phyloP scores from a whole-genome alignment of 352 stramenopile species.

The Phytopythium delawarense region DNA sequence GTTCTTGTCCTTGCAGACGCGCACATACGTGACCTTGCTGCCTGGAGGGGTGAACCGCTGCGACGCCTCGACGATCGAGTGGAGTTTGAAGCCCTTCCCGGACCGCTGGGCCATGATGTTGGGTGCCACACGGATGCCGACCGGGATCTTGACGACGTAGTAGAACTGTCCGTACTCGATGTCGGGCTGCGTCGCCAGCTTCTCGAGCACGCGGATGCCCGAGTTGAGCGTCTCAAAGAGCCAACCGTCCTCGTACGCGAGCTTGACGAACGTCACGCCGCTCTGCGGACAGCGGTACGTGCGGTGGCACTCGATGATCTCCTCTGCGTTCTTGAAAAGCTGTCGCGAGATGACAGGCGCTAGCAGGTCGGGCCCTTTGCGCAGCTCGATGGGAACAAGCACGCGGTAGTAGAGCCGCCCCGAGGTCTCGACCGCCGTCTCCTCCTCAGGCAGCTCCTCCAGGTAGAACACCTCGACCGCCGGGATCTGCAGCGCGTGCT shows the following conservation, averaged over 20 bases:
- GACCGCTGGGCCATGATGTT: slow-evolving; percentile 83
- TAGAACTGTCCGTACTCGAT: slow-evolving; percentile 80
- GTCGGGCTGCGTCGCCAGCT: slow-evolving; percentile 51
- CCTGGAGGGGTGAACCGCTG: slow-evolving; percentile 77
- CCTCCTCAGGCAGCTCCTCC: slow-evolving; percentile 33
- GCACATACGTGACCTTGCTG: slow-evolving; percentile 83
- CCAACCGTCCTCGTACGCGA: slow-evolving; percentile 81
- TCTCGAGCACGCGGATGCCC: slow-evolving; percentile 72
- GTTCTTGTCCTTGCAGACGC: slow-evolving; percentile 77
- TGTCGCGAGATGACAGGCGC: slow-evolving; percentile 61
- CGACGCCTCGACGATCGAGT: slow-evolving; percentile 81
- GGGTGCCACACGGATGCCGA: slow-evolving; percentile 73
- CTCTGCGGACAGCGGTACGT: slow-evolving; percentile 69
- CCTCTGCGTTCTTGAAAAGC: slow-evolving; percentile 74
- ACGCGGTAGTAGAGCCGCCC: slow-evolving; percentile 72
- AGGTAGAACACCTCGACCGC: slow-evolving; percentile 19
- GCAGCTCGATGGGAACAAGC: slow-evolving; percentile 71
- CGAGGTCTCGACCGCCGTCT: slow-evolving; percentile 31
- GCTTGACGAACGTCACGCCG: slow-evolving; percentile 73
- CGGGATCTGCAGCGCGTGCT: slow-evolving; percentile 5
- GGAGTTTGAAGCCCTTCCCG: slow-evolving; percentile 74
- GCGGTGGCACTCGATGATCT: slow-evolving; percentile 75
- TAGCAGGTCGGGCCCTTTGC: slow-evolving; percentile 65
- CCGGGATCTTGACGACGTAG: slow-evolving; percentile 79
- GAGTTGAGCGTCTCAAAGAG: slow-evolving; percentile 79